Base-by-base conservation (phyloP, 2,329 filamentous ascomycete species). In the Coniochaeta sp. region DNA sequence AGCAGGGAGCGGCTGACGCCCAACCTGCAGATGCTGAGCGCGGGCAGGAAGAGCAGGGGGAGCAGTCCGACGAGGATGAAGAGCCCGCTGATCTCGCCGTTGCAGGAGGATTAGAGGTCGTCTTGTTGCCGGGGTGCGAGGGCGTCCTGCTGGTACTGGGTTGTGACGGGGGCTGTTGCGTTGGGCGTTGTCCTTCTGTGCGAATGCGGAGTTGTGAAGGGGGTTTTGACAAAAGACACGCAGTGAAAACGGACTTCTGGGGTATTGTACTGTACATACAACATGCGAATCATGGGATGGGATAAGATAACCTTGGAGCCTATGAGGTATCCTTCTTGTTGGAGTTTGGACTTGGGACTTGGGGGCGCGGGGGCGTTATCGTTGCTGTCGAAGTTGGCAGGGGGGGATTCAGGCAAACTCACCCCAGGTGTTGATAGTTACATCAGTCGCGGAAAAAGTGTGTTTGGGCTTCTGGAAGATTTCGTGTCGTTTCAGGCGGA, bases 1-100 rank as follows among this genome's bases (percentile, higher is more conserved):
- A 96, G 91, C 70, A 81, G 91, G 58, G 95, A 98, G 70, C 81
- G 90, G 61, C 74, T 97, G 40, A 79, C 82, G 9, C 70, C 84
- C 16, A 81, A 77, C 9, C 65, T 81, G 26, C 79, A 81, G 60
- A 79, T 82, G 74, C 71, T 84, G 62, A 81, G 77, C 57, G 81
- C 81, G 1, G 83, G 84, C 26, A 73, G 84, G 71, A 77, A 83
- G 70, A 85, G 83, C 71, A 76, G 83, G 60, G 77, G 81, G 17
- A 78, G 75, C 22, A 86, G 83, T 66, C 83, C 82, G 9, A 86
- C 84, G 10, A 76, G 84, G 66, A 65, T 80, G 63, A 87, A 86
- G 70, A 86, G 82, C 62, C 81, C 83, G 0, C 69, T 84, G 55
- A 79, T 82, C 76, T 73, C 76, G 52, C 77, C 82, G 17, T 62